phyloP scores from a whole-genome alignment of 306 rosid genomes.

The Lathyrus aphaca region DNA sequence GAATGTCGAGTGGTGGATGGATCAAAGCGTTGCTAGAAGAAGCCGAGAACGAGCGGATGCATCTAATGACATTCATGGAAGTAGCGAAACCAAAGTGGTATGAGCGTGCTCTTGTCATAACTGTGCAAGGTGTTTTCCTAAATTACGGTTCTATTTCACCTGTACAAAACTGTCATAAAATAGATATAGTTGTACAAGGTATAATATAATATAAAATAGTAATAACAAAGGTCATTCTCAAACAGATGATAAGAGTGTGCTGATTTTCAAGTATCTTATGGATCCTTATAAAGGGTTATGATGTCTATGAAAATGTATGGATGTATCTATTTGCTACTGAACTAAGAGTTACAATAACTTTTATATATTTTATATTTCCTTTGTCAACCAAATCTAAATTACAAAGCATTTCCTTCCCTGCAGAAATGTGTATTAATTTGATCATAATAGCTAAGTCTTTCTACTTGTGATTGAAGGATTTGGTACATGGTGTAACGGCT shows the following conservation, averaged over 20 bases:
- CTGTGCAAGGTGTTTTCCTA: no score
- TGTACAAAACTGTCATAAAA: background rate
- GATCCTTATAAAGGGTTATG: conserved; percentile 22
- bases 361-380: conserved; percentile 22
- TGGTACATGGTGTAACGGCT: conserved; percentile 65
- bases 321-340: conserved; percentile 18
- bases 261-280: conserved; percentile 3
- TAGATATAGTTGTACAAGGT: background rate
- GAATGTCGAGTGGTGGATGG: no score
- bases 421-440: conserved; percentile 10
- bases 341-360: conserved; percentile 28
- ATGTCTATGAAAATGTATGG: conserved; percentile 31
- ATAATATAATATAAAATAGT: background rate
- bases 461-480: conserved; percentile 60
- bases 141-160: background rate
- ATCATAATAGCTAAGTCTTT: conserved; percentile 34
- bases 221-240: background rate
- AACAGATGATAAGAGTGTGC: conserved; percentile 9
- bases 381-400: conserved; percentile 1
- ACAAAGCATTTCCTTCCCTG: conserved; percentile 3
- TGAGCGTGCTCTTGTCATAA: no score
- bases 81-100: no score
- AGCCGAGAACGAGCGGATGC: no score
- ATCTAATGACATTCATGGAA: no score
- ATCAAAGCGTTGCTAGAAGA: no score